These are phyloP conservation scores for Eudorina sp. DNA, from an alignment of 139 green algal species.

Conservation along the genomic window DNA sequence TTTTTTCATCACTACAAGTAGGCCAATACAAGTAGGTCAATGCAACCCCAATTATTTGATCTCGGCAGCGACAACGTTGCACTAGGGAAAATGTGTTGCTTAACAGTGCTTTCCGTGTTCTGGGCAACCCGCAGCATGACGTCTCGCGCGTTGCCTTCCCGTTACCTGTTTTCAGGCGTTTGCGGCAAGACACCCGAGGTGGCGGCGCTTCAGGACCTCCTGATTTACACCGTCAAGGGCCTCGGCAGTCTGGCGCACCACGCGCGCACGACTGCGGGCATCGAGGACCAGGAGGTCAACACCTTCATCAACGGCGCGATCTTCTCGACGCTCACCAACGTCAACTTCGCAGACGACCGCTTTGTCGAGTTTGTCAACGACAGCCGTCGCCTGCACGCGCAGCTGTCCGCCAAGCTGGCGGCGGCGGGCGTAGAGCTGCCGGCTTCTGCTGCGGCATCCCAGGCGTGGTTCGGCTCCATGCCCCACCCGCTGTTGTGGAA, in stretches of 20 bases:
- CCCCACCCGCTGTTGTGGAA: constrained; percentile 64
- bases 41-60: too few species aligned
- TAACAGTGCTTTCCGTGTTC: too few species aligned
- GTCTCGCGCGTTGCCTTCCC: not conserved
- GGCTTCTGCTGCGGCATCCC: not conserved
- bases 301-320: constrained; percentile 69
- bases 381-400: not conserved
- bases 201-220: constrained; percentile 72
- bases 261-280: constrained; percentile 21
- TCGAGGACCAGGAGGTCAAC: constrained; percentile 54
- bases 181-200: constrained; percentile 82
- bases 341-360: constrained; percentile 74
- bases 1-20: too few species aligned
- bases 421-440: constrained; percentile 40
- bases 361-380: constrained; percentile 59
- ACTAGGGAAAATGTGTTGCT: not conserved
- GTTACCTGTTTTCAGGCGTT: constrained; percentile 55
- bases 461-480: constrained; percentile 59
- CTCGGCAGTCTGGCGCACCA: constrained; percentile 22
- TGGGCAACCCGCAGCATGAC: too few species aligned
- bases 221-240: constrained; percentile 66
- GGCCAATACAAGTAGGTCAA: too few species aligned
- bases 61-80: too few species aligned
- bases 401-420: constrained; percentile 34
- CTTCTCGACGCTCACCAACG: constrained; percentile 82